Base-by-base conservation (phyloP, 1,284 basidiomycete genomes). In the Ustilago tritici region DNA sequence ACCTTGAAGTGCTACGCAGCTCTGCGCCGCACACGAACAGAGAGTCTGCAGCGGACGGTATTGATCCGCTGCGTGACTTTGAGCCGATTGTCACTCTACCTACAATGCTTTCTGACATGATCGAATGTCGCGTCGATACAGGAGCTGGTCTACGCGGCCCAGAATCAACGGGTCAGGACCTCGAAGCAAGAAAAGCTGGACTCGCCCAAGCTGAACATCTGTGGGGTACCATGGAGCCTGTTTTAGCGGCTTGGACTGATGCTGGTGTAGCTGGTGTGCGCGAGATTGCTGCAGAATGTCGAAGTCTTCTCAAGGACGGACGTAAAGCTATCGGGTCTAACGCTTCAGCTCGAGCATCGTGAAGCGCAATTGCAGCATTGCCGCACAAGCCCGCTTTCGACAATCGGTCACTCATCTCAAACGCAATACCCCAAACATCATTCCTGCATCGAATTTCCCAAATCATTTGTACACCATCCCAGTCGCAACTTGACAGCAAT, bases 1-100 rank as follows among this genome's bases (percentile, higher is more conserved):
- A 72, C n/a, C 68, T 78, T 41, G 76, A 73, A 9, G 46, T 56
- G 1, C 35, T 70, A n/a, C 70, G 68, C 17, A 47, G n/a, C 46
- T n/a, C 58, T 35, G 36, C 70, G 1, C 15, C 61, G 1, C 17
- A 36, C 17, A 14, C 57, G 4, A 8, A 19, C 4, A 46, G 34
- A 3, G 6, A 56, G 35, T 32, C 59, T 19, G 2, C 14, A 17
- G 3, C 19, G n/a, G 60, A 52, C 12, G 43, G 31, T 1, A 11
- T 64, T 5, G 57, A 74, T 8, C 52, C 60, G 7, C 31, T 79
- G 12, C 64, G 47, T 15, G 78, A 81, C 35, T 54, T 84, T 0
- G 70, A 69, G 14, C 78, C 77, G 8, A 67, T 83, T 31, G 75
- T 83, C 10, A 65, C 69, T 17, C 70, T 84, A 2, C 83, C 83